Evolutionary conservation across 2,329 filamentous ascomycete genomes (phyloP), one percentile per base, ranked within the genome.

Genomic region (Pseudogymnoascus destructans): DNA sequence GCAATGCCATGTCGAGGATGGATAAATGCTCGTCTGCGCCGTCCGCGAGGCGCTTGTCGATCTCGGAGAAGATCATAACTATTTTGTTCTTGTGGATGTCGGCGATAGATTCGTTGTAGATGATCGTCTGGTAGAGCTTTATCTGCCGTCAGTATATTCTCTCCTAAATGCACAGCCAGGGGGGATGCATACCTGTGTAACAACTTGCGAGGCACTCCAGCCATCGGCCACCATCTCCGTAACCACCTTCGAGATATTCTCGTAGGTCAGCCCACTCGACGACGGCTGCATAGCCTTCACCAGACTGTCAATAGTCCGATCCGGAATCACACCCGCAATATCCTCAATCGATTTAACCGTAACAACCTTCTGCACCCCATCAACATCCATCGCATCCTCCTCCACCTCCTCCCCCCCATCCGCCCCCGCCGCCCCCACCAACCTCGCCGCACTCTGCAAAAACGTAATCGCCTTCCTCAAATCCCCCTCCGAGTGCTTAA

Each of bases 401-500:
- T 72, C 72, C 15, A 71, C 70, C 40, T 70, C 66, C 54, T 68
- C 71, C 52, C 71, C 69, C 3, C 68, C 66, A 11, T 67, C 65
- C 19, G 66, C 64, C n/a, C 61, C 60, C 8, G 62, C 62, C 3
- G 87, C 85, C 1, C 90, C 89, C 1, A 95, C 89, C 40, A 98
- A 73, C 61, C 90, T 77, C 21, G 92, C 91, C n/a, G 91, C 91
- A 69, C 89, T 95, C 73, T 99, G 93, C 68, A 99, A 70, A 67
- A 89, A 97, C 0, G 93, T 98, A 66, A 98, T 97, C 1, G 93
- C 92, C 70, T 95, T 95, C 71, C 95, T 79, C 72, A 99, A 71
- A 77, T 99, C 95, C 38, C 95, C 93, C 66, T 98, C 93, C 59
- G 88, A 89, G 64, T 89, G 95, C 62, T 81, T 79, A 63, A 98